Evolutionary conservation across 148 eudicot genomes (phyloP).

Genomic region (Polygonum maritimum): DNA sequence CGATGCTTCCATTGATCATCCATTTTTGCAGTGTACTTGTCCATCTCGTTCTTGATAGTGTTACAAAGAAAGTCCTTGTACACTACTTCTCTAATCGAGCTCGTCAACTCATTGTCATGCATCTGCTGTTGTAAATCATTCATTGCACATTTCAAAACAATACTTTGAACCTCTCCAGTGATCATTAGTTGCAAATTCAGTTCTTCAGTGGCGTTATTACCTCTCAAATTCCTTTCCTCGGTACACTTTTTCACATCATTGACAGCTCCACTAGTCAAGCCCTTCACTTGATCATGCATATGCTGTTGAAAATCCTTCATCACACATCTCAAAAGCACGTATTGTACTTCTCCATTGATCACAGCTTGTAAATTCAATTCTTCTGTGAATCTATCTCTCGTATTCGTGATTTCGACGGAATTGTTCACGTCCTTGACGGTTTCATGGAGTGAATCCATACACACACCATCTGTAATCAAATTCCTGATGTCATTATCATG

Average conservation of each 20-base stretch:
- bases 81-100: not conserved
- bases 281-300: constrained; percentile 13
- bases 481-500: not conserved
- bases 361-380: constrained; percentile 18
- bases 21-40: not conserved
- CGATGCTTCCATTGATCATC: constrained; percentile 3
- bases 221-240: not conserved
- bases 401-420: constrained; percentile 11
- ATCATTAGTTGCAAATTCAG: not conserved
- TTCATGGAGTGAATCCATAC: not conserved
- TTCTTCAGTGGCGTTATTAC: not conserved
- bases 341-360: constrained; percentile 26
- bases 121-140: not conserved
- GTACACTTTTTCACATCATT: not conserved
- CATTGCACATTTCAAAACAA: not conserved
- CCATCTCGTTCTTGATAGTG: not conserved
- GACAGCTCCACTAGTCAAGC: constrained; percentile 5
- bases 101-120: not conserved
- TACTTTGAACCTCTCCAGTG: not conserved
- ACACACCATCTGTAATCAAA: not conserved
- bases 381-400: constrained; percentile 16
- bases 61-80: not conserved
- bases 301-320: constrained; percentile 19
- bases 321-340: constrained; percentile 19
- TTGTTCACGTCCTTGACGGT: not conserved